Base-by-base conservation (phyloP, 2,329 filamentous ascomycete species). In the Hypoxylon sp. region DNA sequence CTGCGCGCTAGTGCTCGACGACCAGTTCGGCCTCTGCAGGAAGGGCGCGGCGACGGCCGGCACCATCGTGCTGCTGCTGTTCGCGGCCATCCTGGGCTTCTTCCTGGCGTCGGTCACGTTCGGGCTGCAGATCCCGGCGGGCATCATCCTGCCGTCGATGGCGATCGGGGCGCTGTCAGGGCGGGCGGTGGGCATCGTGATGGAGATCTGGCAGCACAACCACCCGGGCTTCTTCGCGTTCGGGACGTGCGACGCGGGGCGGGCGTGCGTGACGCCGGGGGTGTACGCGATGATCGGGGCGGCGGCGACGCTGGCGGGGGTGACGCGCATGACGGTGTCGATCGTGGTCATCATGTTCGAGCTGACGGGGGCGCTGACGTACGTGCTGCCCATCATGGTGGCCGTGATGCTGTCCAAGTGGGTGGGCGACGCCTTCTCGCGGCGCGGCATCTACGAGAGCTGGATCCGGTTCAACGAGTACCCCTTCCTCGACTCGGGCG, bases 271-370 rank as follows among this genome's bases (percentile, higher is more conserved):
- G 47, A 97, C 91, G 0, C 94, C 95, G 0, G 95, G 94, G 11
- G 96, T 94, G 1, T 99, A 99, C 72, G 95, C 95, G 62, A 96
- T 99, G 68, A 90, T 99, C 60, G 95, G 95, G 27, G 95, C 95
- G 0, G 94, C 95, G 0, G 93, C 95, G 3, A 92, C 94, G n/a
- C 85, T 99, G 1, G 91, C 91, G 4, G 95, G 95, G 43, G 92
- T 96, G 29, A 98, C 94, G 15, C 87, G 94, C 66, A 96, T 99
- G 88, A 99, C 95, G 0, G 92, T 97, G 9, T 97, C 93, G 10
- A 97, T 99, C 65, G 94, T 99, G 3, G 95, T 98, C 69, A 99
- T 99, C 77, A 97, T 97, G 90, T 99, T 99, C 71, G 95, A 99
- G 78, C 87, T 99, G 53, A 99, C 95, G 0, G 95, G 95, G 48